Percentiles rank a stretch among this genome's conserved stretches.
Evolutionary conservation across 345 rosid species (phyloP).

Genomic region (Kernera saxatilis): DNA sequence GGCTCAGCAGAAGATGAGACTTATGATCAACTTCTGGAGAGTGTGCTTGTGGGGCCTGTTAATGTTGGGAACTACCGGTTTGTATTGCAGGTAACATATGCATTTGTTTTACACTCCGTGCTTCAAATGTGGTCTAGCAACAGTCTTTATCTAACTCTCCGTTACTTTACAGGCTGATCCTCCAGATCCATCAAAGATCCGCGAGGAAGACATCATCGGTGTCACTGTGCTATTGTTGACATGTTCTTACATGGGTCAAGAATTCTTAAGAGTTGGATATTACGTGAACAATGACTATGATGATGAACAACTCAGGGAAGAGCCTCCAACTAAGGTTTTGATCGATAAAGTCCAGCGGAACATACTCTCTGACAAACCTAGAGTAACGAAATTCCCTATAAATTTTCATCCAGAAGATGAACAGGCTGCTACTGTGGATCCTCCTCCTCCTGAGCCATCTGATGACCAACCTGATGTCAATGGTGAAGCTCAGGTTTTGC

Average conservation of each 20-base stretch:
- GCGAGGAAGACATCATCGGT: slow-evolving; percentile 84
- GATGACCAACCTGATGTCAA: slow-evolving; percentile 10
- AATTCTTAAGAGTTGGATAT: slow-evolving; percentile 81
- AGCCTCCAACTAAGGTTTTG: slow-evolving; percentile 76
- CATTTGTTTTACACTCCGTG: background rate
- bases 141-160: too few relatives aligned
- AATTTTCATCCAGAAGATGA: slow-evolving; percentile 77
- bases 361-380: slow-evolving; percentile 79
- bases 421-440: too few relatives aligned
- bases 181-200: slow-evolving; percentile 84
- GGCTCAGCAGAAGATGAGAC: slow-evolving; percentile 98
- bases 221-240: slow-evolving; percentile 80
- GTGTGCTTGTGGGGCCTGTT: slow-evolving; percentile 95
- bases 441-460: too few relatives aligned
- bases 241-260: slow-evolving; percentile 84
- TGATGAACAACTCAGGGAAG: slow-evolving; percentile 84
- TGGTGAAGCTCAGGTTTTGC: slow-evolving; percentile 6
- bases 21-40: slow-evolving; percentile 73
- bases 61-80: slow-evolving; percentile 90
- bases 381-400: slow-evolving; percentile 93
- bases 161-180: slow-evolving; percentile 66
- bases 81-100: slow-evolving; percentile 57
- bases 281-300: slow-evolving; percentile 90
- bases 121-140: too few relatives aligned
- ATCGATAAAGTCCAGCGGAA: slow-evolving; percentile 79